These are phyloP conservation scores for Phytophthora brassicae DNA, from an alignment of 352 stramenopile genomes.

Conservation along the genomic window DNA sequence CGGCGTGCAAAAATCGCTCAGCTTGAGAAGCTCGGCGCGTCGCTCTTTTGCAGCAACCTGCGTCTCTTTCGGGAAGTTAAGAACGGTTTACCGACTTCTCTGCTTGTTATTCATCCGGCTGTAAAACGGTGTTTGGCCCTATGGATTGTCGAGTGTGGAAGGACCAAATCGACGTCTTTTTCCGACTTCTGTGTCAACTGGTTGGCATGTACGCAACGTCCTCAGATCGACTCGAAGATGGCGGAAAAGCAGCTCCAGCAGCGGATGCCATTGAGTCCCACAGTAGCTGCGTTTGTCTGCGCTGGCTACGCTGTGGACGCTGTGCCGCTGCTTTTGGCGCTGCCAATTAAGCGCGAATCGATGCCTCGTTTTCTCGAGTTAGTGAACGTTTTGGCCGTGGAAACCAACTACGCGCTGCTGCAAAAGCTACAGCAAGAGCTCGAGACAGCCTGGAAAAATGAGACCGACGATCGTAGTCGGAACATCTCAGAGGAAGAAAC, in stretches of 20 bases:
- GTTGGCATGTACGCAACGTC: slow-evolving; percentile 30
- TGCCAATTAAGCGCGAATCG: slow-evolving; percentile 22
- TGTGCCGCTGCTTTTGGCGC: slow-evolving; percentile 23
- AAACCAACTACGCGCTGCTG: slow-evolving; percentile 30
- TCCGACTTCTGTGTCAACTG: slow-evolving; percentile 33
- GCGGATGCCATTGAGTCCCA: slow-evolving; percentile 20
- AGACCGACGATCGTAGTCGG: slow-evolving; percentile 14
- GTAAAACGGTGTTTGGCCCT: slow-evolving; percentile 21
- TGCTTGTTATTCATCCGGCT: slow-evolving; percentile 19
- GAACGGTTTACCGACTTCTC: slow-evolving; percentile 2
- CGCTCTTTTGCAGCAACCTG: slow-evolving; percentile 15
- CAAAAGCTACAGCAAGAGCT: slow-evolving; percentile 30
- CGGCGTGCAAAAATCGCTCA: slow-evolving; percentile 17
- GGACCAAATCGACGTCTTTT: slow-evolving; percentile 7
- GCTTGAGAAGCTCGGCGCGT: slow-evolving; percentile 22
- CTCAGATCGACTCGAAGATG: slow-evolving; percentile 7
- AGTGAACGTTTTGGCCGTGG: slow-evolving; percentile 20
- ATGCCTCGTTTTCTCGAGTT: slow-evolving; percentile 27
- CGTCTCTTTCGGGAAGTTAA: slow-evolving; percentile 23
- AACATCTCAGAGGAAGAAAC: slow-evolving; percentile 3
- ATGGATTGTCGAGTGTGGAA: slow-evolving; percentile 24
- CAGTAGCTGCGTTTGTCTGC: slow-evolving; percentile 23
- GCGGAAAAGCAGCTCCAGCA: neutral
- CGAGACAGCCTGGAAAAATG: slow-evolving; percentile 12
- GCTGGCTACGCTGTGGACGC: slow-evolving; percentile 27